Evolutionary conservation across 2,329 filamentous ascomycete species (phyloP), one percentile per base, ranked within the genome.

Genomic region (Diplocarpon rosae): DNA sequence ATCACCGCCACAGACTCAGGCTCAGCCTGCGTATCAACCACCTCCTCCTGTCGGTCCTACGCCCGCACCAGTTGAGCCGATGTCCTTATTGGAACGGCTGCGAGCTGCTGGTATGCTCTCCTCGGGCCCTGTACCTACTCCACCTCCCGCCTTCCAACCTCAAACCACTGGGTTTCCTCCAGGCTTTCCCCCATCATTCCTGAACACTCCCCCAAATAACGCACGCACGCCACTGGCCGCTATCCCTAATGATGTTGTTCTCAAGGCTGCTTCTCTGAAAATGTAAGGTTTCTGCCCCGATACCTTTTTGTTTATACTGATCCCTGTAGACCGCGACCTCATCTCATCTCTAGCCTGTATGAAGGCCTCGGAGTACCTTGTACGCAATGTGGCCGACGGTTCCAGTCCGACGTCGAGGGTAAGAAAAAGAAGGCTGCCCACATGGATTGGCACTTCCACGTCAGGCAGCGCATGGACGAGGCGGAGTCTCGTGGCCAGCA

Each of bases 391-490:
- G 92, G 90, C 17, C 78, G 89, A 48, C 81, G 92, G 2, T 98
- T 98, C 63, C 75, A 75, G 43, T 76, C 76, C 4, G 85, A 85
- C 39, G 77, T 80, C 11, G 79, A 85, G 52, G 90, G 90, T 11
- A 84, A 79, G 57, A 80, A 82, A 60, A 85, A 84, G 69, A 96
- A 96, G 68, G 85, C 82, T 17, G 79, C 83, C 2, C 92, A 98
- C 62, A 81, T 98, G 71, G 92, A 98, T 65, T 98, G 92, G 92
- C 92, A 98, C 65, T 98, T 98, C 67, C 81, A 83, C 45, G 89
- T 90, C 17, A 90, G 95, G 59, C 84, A 89, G 58, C 82, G 88
- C 37, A 86, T 93, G 65, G 80, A 80, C 2, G 90, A 96, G 55
- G 82, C 85, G 12, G 80, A 86, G 59, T 90, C 86, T 62, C 77